A percentile compares a stretch with the other conserved stretches of the same genome.
Evolutionary conservation across 306 rosid species (phyloP).

Genomic region (Quercus ilex): DNA sequence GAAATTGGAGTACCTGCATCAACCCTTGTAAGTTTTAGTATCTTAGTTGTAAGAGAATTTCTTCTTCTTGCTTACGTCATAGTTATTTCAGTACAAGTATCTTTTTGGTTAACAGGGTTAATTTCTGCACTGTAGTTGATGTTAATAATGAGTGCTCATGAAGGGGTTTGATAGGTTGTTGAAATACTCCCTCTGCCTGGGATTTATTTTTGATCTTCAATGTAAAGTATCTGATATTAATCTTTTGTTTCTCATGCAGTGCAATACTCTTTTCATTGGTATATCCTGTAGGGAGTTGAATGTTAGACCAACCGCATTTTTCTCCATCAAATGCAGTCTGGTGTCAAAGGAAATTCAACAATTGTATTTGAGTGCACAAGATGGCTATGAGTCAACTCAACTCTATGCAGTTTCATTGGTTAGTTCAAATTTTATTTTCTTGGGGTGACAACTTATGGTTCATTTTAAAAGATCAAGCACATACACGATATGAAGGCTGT

Average conservation of each 20-base stretch:
- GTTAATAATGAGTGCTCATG: background rate
- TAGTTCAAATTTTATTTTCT: conserved; percentile 21
- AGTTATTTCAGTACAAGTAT: background rate
- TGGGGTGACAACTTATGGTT: conserved; percentile 9
- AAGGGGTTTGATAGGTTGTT: background rate
- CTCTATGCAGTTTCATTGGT: conserved; percentile 76
- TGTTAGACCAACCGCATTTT: conserved; percentile 78
- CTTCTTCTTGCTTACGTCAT: background rate
- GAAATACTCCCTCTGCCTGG: background rate
- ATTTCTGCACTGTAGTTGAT: background rate
- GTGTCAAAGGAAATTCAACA: conserved; percentile 66
- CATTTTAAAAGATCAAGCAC: background rate
- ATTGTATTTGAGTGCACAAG: conserved; percentile 70
- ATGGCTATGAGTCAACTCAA: conserved; percentile 91
- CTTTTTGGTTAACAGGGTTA: background rate
- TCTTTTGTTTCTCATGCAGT: conserved; percentile 43
- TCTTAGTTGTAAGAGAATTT: background rate
- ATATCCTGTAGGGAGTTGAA: conserved; percentile 75
- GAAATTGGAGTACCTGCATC: conserved; percentile 87
- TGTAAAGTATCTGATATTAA: conserved; percentile 22
- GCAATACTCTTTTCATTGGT: conserved; percentile 63
- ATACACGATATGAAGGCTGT: background rate
- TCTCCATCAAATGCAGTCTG: conserved; percentile 76
- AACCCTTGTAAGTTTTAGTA: conserved; percentile 66
- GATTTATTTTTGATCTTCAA: conserved; percentile 1